These are phyloP conservation scores for Ophiostoma piceae DNA, from an alignment of 2,329 filamentous ascomycete species.

Conservation along the genomic window DNA sequence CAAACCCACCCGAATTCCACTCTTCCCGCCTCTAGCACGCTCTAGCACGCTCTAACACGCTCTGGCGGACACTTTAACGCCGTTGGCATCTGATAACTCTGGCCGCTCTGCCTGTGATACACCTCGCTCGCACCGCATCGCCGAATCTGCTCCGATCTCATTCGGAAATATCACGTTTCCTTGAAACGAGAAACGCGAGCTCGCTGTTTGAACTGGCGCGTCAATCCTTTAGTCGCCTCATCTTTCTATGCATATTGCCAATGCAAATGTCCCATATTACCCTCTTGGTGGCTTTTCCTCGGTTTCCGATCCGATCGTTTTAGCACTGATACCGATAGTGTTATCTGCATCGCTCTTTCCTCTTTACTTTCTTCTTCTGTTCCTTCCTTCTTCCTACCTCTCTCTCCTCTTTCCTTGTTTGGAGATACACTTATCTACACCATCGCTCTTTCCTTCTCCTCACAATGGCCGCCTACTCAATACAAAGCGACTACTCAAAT, in stretches of 20 bases:
- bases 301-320: neutral
- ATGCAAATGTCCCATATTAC: neutral
- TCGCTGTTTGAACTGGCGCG: neutral
- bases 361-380: neutral
- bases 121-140: conserved; percentile 9
- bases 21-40: conserved; percentile 1
- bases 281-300: neutral
- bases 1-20: neutral
- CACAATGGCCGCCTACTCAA: neutral
- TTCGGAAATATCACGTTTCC: neutral
- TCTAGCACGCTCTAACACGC: neutral
- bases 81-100: neutral
- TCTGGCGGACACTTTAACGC: neutral
- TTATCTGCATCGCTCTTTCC: conserved; percentile 12
- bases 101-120: neutral
- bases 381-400: neutral
- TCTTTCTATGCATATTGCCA: neutral
- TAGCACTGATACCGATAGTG: neutral
- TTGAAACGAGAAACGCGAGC: neutral
- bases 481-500: neutral
- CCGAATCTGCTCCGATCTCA: conserved; percentile 4
- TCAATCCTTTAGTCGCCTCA: neutral
- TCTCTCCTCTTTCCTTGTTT: neutral
- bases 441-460: neutral
- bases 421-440: neutral